Conservation (phyloP, 1,284 basidiomycete genomes). For the Fomes fomentarius region DNA sequence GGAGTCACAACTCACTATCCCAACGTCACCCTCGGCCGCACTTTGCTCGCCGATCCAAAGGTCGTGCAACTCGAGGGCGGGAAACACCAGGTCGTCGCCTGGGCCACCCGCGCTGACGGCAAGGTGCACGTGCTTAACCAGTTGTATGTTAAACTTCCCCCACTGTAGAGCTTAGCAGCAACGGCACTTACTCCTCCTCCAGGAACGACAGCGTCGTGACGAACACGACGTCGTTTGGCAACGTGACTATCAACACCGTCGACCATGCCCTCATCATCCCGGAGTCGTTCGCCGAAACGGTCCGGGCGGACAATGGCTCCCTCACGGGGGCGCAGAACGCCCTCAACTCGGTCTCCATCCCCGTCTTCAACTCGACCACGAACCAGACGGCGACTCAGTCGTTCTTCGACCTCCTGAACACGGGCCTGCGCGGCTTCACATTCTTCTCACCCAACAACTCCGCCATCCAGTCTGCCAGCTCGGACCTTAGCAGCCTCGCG, state of each 20-base stretch:
- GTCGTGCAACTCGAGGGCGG: slow-evolving; percentile 53
- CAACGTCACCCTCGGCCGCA: slow-evolving; percentile 66
- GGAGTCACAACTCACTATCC: slow-evolving; percentile 45
- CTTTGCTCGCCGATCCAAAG: slow-evolving; percentile 53
- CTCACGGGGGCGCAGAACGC: slow-evolving; percentile 42
- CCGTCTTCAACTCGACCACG: slow-evolving; percentile 31
- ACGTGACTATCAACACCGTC: slow-evolving; percentile 56
- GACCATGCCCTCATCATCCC: slow-evolving; percentile 59
- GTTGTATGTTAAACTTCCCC: slow-evolving; percentile 38
- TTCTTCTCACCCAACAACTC: slow-evolving; percentile 68
- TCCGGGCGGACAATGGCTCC: slow-evolving; percentile 42
- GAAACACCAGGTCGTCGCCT: slow-evolving; percentile 65
- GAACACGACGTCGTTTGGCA: slow-evolving; percentile 48
- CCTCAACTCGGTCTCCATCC: slow-evolving; percentile 26
- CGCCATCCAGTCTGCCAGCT: slow-evolving; percentile 45
- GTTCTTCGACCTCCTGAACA: slow-evolving; percentile 44
- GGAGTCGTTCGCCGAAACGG: slow-evolving; percentile 46
- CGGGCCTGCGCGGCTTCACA: slow-evolving; percentile 58
- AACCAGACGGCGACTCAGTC: slow-evolving; percentile 36
- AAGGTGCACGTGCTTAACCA: slow-evolving; percentile 59
- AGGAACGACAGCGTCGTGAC: slow-evolving; percentile 47
- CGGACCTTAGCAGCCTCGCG: slow-evolving; percentile 39
- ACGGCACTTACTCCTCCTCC: slow-evolving; percentile 24
- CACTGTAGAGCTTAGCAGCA: neutral
- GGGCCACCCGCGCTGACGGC: slow-evolving; percentile 49